A percentile compares a stretch with the other conserved stretches of the same genome.
Conservation (phyloP, 495 filamentous ascomycete species). For the Hyaloscypha hepaticicola region DNA sequence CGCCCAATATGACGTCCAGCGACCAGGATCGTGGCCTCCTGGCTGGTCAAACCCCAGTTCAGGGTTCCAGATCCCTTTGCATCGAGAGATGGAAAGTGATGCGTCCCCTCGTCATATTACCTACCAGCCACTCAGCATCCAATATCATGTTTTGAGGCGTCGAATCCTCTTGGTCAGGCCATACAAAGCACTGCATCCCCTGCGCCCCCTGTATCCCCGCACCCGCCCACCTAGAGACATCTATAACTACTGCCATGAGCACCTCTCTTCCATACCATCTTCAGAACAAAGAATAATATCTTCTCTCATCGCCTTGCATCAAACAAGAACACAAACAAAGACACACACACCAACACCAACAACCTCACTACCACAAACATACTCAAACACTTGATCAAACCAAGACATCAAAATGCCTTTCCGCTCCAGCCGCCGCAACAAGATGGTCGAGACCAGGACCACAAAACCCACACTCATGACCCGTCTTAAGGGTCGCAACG, state of each 20-base stretch:
- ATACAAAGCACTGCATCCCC: neutral
- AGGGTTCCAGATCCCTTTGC: neutral
- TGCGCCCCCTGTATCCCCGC: neutral
- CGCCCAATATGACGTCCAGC: conserved; percentile 10
- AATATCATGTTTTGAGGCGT: conserved; percentile 12
- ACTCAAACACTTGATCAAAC: conserved; percentile 5
- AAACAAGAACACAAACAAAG: conserved; percentile 4
- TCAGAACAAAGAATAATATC: conserved; percentile 10
- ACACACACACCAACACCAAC: neutral
- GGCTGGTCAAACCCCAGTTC: conserved; percentile 3
- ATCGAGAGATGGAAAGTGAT: conserved; percentile 4
- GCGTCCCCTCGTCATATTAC: conserved; percentile 3
- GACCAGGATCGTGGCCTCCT: neutral
- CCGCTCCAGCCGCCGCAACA: conserved; percentile 17
- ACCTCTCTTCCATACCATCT: conserved; percentile 5
- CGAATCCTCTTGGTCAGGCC: neutral
- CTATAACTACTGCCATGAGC: conserved; percentile 14
- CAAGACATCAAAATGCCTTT: conserved; percentile 23
- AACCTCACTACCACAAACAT: neutral
- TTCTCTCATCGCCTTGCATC: neutral
- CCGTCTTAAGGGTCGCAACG: conserved; percentile 31
- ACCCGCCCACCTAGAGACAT: neutral
- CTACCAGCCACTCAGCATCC: neutral
- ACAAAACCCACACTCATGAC: conserved; percentile 33
- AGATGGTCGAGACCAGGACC: conserved; percentile 24